Evolutionary conservation across 2,329 filamentous ascomycete genomes (phyloP), one percentile per base, ranked within the genome.

Genomic region (Spiromastix sp.): DNA sequence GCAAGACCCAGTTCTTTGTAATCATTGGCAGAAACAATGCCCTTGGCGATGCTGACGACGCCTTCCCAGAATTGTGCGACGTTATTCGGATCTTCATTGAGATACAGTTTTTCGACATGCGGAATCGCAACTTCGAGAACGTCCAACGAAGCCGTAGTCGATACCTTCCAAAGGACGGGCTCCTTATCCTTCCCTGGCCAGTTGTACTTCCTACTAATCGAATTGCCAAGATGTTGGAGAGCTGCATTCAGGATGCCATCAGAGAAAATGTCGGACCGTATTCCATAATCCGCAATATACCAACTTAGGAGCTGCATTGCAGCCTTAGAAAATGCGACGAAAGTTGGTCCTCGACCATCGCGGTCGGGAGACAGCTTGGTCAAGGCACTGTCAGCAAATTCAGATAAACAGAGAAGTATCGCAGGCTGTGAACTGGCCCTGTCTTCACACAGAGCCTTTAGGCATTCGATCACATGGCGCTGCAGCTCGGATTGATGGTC

Each of bases 251-350:
- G 67, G 1, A 84, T 77, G 1, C 77, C 77, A 29, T 76, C 77
- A 1, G 63, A 64, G 49, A 87, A 86, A 0, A 93, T 74, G 22
- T 81, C 75, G n/a, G 64, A 51, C 16, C 82, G 75, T 34, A 63
- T 59, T 2, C 59, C 60, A 34, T 59, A 48, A 2, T 59, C 56
- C 5, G 48, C 40, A 30, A 63, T 47, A 38, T 63, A 63, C 57
- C 59, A 62, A 31, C 49, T 53, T 15, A 93, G 58, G 30, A 85
- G 72, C 2, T 70, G 64, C 71, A 94, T 91, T 39, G 81, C 77
- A 13, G 75, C 74, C 56, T 91, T 93, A 1, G 87, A 85, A 51
- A 96, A 74, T 21, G 91, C 89, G 37, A 98, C 77, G 52, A 86
- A 96, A 0, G 85, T 93, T 5, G 85, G 81, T 38, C 76, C 76